Conservation (phyloP, 2,329 filamentous ascomycete species). For the Fusarium irregulare region DNA sequence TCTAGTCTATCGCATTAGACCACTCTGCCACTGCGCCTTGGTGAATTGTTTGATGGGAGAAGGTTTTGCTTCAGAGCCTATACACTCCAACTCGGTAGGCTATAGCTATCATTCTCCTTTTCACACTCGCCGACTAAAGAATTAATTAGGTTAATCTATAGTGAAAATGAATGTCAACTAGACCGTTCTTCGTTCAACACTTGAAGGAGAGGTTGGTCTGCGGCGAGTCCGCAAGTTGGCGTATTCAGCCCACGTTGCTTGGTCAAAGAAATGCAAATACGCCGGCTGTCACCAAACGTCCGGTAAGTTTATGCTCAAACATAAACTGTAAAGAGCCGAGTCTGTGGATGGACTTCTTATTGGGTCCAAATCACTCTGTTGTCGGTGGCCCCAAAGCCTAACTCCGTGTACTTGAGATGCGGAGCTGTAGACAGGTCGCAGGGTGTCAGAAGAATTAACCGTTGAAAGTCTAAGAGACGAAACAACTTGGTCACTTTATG, state of each 20-base stretch:
- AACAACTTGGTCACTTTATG: too few relatives aligned
- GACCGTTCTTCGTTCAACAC: background rate
- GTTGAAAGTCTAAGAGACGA: too few relatives aligned
- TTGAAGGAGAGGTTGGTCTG: background rate
- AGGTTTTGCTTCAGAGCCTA: rapidly evolving
- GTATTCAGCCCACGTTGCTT: background rate
- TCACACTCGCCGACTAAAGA: background rate
- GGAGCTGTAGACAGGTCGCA: background rate
- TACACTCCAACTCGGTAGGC: rapidly evolving
- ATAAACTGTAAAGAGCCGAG: background rate
- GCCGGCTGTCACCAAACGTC: background rate
- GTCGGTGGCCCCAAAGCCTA: background rate
- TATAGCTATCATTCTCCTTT: background rate
- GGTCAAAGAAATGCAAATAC: background rate
- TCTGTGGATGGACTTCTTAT: background rate
- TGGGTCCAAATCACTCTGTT: background rate
- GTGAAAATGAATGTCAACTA: background rate
- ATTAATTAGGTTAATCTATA: background rate
- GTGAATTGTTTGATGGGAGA: background rate
- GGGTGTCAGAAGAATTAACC: too few relatives aligned
- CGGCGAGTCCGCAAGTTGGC: background rate
- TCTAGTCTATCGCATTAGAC: constrained; percentile 48
- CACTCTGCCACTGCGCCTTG: constrained; percentile 45
- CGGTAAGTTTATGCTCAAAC: background rate
- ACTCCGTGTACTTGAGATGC: background rate